These are phyloP conservation scores for Fraxinus xanthoxyloides DNA, from an alignment of 305 asterid genomes.

Conservation along the genomic window DNA sequence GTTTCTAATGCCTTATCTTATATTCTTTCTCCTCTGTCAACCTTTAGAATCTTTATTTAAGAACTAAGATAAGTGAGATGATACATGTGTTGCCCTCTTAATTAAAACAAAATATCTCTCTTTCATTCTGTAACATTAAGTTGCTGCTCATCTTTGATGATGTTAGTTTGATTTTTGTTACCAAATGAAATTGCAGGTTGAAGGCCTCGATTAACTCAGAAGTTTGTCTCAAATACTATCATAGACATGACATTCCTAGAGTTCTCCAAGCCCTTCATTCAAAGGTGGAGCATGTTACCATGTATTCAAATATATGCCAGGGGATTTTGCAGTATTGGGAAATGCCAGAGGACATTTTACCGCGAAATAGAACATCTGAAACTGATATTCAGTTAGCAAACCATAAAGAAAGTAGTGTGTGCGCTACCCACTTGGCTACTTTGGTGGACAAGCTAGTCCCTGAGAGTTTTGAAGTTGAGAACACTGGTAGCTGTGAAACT, in stretches of 20 bases:
- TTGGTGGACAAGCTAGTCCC: slow-evolving; percentile 27
- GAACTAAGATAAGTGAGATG: slow-evolving; percentile 16
- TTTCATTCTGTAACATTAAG: slow-evolving; percentile 17
- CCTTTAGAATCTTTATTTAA: slow-evolving; percentile 11
- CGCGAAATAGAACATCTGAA: slow-evolving; percentile 32
- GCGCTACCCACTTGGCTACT: slow-evolving; percentile 20
- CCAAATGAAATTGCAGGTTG: slow-evolving; percentile 49
- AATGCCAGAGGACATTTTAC: slow-evolving; percentile 41
- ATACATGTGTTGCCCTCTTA: slow-evolving; percentile 9
- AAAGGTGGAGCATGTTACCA: slow-evolving; percentile 39
- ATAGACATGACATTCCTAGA: slow-evolving; percentile 53
- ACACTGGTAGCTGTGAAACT: slow-evolving; percentile 33
- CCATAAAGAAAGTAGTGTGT: slow-evolving; percentile 23
- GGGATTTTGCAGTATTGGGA: slow-evolving; percentile 74
- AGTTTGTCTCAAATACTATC: slow-evolving; percentile 62
- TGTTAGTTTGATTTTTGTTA: slow-evolving; percentile 19
- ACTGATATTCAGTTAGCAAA: slow-evolving; percentile 34
- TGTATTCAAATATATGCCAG: slow-evolving; percentile 71
- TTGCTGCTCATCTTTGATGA: slow-evolving; percentile 21
- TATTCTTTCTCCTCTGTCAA: slow-evolving; percentile 19
- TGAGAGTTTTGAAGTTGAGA: slow-evolving; percentile 35
- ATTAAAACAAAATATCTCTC: slow-evolving; percentile 6
- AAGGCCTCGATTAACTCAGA: slow-evolving; percentile 41
- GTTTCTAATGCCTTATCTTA: slow-evolving; percentile 36
- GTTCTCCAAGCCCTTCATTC: slow-evolving; percentile 55